Percentiles rank a stretch among this genome's conserved stretches.
These are phyloP conservation scores for Geotrichum candidum DNA, from an alignment of 1,139 yeast genomes.

Conservation along the genomic window DNA sequence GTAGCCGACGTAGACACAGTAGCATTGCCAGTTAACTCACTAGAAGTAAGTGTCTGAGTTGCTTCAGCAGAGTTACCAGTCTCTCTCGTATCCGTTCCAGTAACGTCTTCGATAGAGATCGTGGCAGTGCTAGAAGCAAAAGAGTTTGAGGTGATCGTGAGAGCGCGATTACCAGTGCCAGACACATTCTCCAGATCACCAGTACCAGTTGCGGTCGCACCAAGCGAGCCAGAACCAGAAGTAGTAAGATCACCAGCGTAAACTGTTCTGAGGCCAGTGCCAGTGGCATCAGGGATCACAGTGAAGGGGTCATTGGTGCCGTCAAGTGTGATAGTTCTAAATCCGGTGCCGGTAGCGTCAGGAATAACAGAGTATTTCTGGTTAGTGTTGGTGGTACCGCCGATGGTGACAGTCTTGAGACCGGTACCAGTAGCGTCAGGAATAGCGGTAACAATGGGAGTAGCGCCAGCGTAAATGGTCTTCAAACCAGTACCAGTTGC, in stretches of 20 bases:
- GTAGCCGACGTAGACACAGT: too few relatives aligned
- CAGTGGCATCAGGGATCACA: background rate
- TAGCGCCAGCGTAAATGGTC: background rate
- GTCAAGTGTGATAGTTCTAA: background rate
- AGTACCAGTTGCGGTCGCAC: background rate
- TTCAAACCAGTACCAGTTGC: background rate
- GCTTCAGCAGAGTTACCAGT: background rate
- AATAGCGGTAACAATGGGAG: background rate
- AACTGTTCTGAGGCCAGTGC: background rate
- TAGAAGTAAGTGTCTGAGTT: background rate
- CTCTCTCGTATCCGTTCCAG: background rate
- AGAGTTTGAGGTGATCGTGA: background rate
- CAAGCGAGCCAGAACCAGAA: background rate
- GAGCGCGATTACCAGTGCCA: constrained; percentile 2
- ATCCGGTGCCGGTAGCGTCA: background rate
- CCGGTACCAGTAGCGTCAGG: constrained; percentile 1
- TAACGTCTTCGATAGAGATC: background rate
- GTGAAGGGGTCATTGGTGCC: background rate
- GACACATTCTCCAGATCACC: background rate
- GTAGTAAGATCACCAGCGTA: background rate
- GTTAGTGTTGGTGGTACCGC: background rate
- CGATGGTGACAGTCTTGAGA: background rate
- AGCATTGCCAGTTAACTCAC: background rate
- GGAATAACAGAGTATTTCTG: background rate
- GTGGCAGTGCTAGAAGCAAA: background rate